Evolutionary conservation across 345 rosid genomes (phyloP), one percentile per base, ranked within the genome.

Genomic region (Abelmoschus esculentus): DNA sequence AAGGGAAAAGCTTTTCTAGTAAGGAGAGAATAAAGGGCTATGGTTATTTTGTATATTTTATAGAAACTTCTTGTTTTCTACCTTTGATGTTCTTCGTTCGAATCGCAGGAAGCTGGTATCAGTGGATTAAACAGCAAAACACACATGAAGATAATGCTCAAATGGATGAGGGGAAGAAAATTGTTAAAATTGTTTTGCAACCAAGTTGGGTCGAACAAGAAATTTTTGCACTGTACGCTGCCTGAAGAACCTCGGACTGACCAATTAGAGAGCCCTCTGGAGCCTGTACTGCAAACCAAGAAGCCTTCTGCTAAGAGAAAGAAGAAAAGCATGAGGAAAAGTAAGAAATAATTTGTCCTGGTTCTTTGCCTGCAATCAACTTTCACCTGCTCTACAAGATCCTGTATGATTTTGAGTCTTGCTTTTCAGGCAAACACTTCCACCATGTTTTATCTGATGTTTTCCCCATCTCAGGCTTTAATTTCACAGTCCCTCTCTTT

Each of bases 141-240:
- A 0, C 96, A 90, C 79, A 85, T 95, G 99, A 95, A 91, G 80
- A 80, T 95, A 75, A 73, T 95, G 88, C 81, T 95, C 56, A 95
- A 95, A 81, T 95, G 99, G 99, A 95, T 91, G 98, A 82, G 92
- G 76, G 99, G 99, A 15, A 85, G 86, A 80, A 84, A 83, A 77
- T 82, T 87, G 96, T 85, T 95, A 46, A 91, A 88, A 89, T 76
- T 91, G 71, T 61, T 88, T 57, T 91, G 99, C 84, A 84, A 78
- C 81, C 89, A 79, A 3, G 90, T 88, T 42, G 97, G 98, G n/a
- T 80, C 88, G 70, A 80, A 52, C 76, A 95, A 91, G 82, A 91
- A 87, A 82, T 90, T 95, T 78, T 76, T 84, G 54, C 91, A 87
- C 80, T 68, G 82, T 55, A 75, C 89, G 67, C 80, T 90, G 36